Percentiles rank a stretch among this genome's conserved stretches.
phyloP scores from a whole-genome alignment of 2,329 filamentous ascomycete genomes.

The Pseudogymnoascus sp. region DNA sequence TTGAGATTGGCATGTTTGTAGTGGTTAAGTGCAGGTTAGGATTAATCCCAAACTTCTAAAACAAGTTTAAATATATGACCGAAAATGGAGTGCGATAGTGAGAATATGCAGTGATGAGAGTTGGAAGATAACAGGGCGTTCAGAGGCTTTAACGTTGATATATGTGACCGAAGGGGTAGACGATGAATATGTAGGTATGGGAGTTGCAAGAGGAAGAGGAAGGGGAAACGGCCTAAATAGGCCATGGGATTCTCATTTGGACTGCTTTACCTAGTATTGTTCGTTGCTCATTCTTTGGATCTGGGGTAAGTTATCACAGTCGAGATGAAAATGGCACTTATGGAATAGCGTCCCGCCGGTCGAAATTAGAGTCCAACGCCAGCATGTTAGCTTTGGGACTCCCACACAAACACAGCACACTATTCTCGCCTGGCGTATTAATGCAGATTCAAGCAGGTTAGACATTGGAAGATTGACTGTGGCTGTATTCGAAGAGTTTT shows the following conservation, averaged over 20 bases:
- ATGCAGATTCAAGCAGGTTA: background rate
- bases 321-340: background rate
- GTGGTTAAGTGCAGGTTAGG: background rate
- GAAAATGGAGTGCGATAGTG: background rate
- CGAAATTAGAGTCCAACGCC: background rate
- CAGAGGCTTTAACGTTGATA: background rate
- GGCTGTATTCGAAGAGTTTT: slow-evolving; percentile 9
- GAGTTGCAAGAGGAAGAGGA: background rate
- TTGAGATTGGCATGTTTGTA: background rate
- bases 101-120: background rate
- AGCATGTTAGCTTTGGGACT: background rate
- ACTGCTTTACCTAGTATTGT: background rate
- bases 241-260: background rate
- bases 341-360: background rate
- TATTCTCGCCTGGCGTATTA: background rate
- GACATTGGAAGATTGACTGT: slow-evolving; percentile 7
- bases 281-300: background rate
- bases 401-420: background rate
- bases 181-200: background rate
- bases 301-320: background rate
- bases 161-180: background rate
- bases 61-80: background rate
- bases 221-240: background rate
- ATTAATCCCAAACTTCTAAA: background rate
- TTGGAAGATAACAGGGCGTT: background rate